Evolutionary conservation across 208 protist species (phyloP), one percentile per base, ranked within the genome.

Genomic region (Acanthamoeba castellanii): DNA sequence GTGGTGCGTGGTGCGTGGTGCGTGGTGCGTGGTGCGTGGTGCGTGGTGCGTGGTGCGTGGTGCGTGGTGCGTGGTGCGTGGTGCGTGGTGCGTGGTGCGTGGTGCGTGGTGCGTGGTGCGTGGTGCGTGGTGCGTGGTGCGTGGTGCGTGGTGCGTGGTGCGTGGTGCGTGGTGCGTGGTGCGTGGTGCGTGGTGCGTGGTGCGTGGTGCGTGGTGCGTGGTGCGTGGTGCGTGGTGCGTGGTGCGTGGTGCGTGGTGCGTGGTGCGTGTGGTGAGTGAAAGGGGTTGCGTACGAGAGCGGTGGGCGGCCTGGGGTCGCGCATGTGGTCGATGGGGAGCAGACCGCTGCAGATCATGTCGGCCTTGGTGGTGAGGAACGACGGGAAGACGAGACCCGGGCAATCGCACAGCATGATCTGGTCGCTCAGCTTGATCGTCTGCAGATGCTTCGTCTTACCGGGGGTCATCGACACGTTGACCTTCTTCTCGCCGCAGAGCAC

Each of bases 391-490:
- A 99, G 97, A 74, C 99, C 99, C 2, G 99, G 99, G 96, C 99
- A 99, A 96, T 99, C 99, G 95, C 98, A 99, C 34, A 99, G 97
- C 50, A 97, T 97, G 13, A 99, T 93, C 94, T 99, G 98, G 66
- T 99, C 97, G 4, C 98, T 97, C 14, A 99, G 98, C 25, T 96
- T 92, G 59, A 99, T 97, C 1, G 99, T 99, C 94, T 98, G 97
- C 50, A 70, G 99, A 97, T 99, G 99, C 96, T 99, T 99, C 30
- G 99, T 99, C 95, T 99, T 99, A 52, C 99, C 99, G 0, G 99
- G 99, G 5, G 99, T 99, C 55, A 99, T 97, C 72, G 98, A 98
- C 55, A 99, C 99, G 20, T 98, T 97, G 0, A 99, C 99, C 92
- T 98, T 98, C 97, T 99, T 99, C 42, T 95, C 97, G 52, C 98